Conservation (phyloP, 768 basidiomycete species). For the Sistotremastrum suecicum region DNA sequence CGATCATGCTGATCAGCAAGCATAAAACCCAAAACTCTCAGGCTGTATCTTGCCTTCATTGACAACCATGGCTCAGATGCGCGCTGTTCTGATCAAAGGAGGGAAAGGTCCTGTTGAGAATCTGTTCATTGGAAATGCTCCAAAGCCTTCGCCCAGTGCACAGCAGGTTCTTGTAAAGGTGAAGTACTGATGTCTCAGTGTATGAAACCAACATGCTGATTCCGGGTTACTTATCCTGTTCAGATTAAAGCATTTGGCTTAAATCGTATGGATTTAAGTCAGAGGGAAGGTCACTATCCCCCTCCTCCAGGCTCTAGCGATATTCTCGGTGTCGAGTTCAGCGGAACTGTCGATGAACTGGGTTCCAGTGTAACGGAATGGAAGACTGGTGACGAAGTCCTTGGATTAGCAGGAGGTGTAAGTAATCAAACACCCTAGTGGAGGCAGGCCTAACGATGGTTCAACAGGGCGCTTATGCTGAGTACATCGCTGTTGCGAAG, state of each 20-base stretch:
- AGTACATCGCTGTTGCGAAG: constrained; percentile 58
- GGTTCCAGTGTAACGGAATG: constrained; percentile 38
- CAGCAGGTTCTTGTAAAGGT: constrained; percentile 76
- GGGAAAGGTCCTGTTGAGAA: constrained; percentile 63
- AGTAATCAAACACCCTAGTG: constrained; percentile 14
- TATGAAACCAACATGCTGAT: constrained; percentile 5
- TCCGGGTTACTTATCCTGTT: background rate
- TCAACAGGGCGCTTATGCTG: constrained; percentile 76
- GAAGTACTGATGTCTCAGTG: constrained; percentile 4
- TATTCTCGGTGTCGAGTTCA: constrained; percentile 82
- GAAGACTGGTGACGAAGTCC: constrained; percentile 54
- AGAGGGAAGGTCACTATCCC: constrained; percentile 62
- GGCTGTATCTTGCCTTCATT: too few relatives aligned
- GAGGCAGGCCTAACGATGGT: background rate
- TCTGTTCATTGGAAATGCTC: constrained; percentile 60
- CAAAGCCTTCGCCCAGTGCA: constrained; percentile 41
- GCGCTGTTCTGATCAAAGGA: constrained; percentile 65
- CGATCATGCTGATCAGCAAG: too few relatives aligned
- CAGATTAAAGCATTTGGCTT: constrained; percentile 77
- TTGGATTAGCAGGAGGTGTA: constrained; percentile 58
- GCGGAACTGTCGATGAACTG: constrained; percentile 44
- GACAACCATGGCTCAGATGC: constrained; percentile 33
- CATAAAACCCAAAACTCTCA: too few relatives aligned
- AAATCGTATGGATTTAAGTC: constrained; percentile 74
- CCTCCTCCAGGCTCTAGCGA: constrained; percentile 59